Conservation (phyloP, 2,329 filamentous ascomycete species). For the Diaporthe ilicicola region DNA sequence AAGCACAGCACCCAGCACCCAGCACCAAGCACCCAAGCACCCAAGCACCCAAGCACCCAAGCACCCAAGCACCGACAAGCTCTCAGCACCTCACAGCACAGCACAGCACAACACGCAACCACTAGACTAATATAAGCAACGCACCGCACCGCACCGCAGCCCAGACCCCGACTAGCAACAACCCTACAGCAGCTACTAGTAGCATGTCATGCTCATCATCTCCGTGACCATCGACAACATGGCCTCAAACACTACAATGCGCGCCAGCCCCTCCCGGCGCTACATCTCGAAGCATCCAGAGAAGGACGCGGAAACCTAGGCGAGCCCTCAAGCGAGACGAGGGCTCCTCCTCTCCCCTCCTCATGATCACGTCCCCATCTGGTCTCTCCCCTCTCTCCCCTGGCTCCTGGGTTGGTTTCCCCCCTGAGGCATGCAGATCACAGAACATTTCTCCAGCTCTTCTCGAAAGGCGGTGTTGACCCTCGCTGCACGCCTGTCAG, state of each 20-base stretch:
- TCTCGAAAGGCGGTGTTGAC: conserved; percentile 31
- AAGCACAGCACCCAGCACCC: background rate
- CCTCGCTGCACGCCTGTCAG: background rate
- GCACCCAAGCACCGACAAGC: background rate
- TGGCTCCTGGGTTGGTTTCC: background rate
- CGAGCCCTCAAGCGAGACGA: conserved; percentile 21
- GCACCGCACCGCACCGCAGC: background rate
- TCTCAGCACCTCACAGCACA: background rate
- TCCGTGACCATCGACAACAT: background rate
- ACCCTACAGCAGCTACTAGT: background rate
- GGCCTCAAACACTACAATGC: background rate
- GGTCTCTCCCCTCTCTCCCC: background rate
- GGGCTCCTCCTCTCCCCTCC: background rate
- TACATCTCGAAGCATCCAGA: background rate
- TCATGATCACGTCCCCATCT: conserved; percentile 8
- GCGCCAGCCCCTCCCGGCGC: background rate
- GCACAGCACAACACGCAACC: background rate
- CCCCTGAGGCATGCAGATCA: conserved; percentile 22
- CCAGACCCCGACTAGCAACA: background rate
- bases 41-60: conserved; percentile 2
- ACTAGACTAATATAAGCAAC: background rate
- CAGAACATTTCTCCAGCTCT: conserved; percentile 13
- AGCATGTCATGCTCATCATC: background rate
- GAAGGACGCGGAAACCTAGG: conserved; percentile 9
- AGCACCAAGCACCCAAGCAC: no score